phyloP scores from a whole-genome alignment of 164 flowering plant species.

The Liriodendron chinense region DNA sequence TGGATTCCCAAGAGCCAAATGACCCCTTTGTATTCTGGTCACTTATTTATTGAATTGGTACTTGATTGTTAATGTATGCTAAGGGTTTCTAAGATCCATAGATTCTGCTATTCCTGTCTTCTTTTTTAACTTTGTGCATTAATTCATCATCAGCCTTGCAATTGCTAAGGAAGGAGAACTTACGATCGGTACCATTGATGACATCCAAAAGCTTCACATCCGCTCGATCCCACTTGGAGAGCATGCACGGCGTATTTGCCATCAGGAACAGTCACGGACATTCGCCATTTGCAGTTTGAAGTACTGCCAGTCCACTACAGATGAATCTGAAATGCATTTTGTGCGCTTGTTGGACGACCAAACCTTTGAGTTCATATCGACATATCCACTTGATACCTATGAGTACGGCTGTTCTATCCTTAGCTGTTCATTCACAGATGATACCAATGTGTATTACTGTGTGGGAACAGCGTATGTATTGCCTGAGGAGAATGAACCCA shows the following conservation, averaged over 20 bases:
- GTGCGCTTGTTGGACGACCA: slow-evolving; percentile 91
- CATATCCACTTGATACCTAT: slow-evolving; percentile 78
- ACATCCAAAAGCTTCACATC: slow-evolving; percentile 96
- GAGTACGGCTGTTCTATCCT: slow-evolving; percentile 91
- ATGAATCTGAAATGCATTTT: slow-evolving; percentile 83
- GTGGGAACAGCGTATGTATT: slow-evolving; percentile 97
- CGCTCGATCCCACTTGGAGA: slow-evolving; percentile 96
- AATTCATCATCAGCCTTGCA: slow-evolving; percentile 68
- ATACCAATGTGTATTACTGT: slow-evolving; percentile 78
- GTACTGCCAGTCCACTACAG: slow-evolving; percentile 62
- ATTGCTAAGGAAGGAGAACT: slow-evolving; percentile 99
- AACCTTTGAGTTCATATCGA: slow-evolving; percentile 82
- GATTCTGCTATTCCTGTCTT: neutral
- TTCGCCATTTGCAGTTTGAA: slow-evolving; percentile 85
- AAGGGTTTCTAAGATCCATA: neutral
- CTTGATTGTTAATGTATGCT: neutral
- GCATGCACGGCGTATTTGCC: slow-evolving; percentile 92
- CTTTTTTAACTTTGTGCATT: slow-evolving; percentile 3
- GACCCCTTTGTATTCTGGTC: neutral
- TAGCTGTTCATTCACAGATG: slow-evolving; percentile 96
- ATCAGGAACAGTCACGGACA: slow-evolving; percentile 89
- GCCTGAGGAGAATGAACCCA: slow-evolving; percentile 93
- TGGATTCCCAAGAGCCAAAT: neutral
- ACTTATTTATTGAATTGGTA: neutral
- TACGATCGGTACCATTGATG: slow-evolving; percentile 96